These are phyloP conservation scores for Diplodia mutila DNA, from an alignment of 2,329 filamentous ascomycete genomes.

Conservation along the genomic window DNA sequence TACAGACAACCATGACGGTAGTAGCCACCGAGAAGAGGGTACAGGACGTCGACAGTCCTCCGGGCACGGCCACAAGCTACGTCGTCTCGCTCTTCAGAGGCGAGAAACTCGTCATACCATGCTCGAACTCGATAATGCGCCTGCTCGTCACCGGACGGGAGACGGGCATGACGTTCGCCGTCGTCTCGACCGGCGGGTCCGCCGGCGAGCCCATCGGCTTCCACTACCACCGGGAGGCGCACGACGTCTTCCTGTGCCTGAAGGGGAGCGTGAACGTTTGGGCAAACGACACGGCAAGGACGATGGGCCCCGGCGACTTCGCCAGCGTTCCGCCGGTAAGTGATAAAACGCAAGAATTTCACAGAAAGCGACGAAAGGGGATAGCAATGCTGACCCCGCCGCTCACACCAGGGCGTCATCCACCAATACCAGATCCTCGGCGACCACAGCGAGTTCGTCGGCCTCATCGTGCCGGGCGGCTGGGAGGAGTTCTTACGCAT, in stretches of 20 bases:
- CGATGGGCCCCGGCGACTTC: slow-evolving; percentile 60
- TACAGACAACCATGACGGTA: background rate
- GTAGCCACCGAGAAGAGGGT: background rate
- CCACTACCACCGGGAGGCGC: slow-evolving; percentile 60
- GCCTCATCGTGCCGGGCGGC: slow-evolving; percentile 60
- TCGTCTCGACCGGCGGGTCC: slow-evolving; percentile 56
- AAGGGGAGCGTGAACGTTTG: slow-evolving; percentile 61
- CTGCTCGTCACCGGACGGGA: slow-evolving; percentile 58
- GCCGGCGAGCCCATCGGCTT: slow-evolving; percentile 56
- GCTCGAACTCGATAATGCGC: slow-evolving; percentile 56
- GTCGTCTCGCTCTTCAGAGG: slow-evolving; percentile 53
- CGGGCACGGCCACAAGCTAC: background rate
- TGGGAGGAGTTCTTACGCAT: slow-evolving; percentile 66
- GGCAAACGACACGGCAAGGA: slow-evolving; percentile 57
- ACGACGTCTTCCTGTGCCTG: slow-evolving; percentile 61
- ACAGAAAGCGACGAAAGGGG: no score
- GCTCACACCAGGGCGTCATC: slow-evolving; percentile 47
- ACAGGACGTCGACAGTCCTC: slow-evolving; percentile 4
- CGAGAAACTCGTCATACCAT: slow-evolving; percentile 57
- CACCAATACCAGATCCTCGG: slow-evolving; percentile 61
- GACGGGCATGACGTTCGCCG: slow-evolving; percentile 55
- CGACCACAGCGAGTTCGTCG: slow-evolving; percentile 58
- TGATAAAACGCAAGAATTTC: background rate
- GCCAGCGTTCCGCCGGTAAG: slow-evolving; percentile 60
- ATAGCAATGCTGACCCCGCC: background rate